Base-by-base conservation (phyloP, 306 rosid species). In the Lupinus albus region DNA sequence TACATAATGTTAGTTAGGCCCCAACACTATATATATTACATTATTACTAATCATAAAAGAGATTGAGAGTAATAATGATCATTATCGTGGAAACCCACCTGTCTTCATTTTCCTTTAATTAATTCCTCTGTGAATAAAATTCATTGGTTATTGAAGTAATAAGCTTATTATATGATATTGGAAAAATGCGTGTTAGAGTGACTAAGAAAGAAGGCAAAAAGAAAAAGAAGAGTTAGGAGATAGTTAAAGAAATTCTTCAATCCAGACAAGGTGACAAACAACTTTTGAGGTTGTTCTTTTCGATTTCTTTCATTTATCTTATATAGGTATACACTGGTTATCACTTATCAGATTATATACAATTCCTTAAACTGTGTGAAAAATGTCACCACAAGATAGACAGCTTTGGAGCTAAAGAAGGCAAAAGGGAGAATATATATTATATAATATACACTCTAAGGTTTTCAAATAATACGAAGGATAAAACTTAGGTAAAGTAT, bases 271-370 rank as follows among this genome's bases (percentile, higher is more conserved):
- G 77, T 30, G 64, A 71, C 36, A 57, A 71, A 65, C 65, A 77
- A 45, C 75, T 73, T 72, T 84, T 79, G 73, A 72, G 84, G 71
- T 74, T 83, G 61, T 72, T 74, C 68, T 60, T 57, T 65, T 53
- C 47, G 15, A 38, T 71, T 76, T 64, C 6, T 73, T 67, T 60
- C 44, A 70, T 53, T 76, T 69, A 75, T 53, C 63, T 75, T 71
- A 72, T 61, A 57, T 61, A n/a, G n/a, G n/a, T n/a, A 72, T 55
- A 73, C 14, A 47, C 51, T 45, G 72, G 81, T 50, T 25, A 25
- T 25, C 30, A 25, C 78, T 50, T 25, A 25, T 25, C 30, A 25
- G 30, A 4, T 25, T 25, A 25, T 18, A 51, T 36, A 48, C 65
- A 54, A 66, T 54, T 53, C 65, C 64, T 64, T 53, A 64, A 73